phyloP scores from a whole-genome alignment of 2,329 filamentous ascomycete genomes.

The Nakataea oryzae region DNA sequence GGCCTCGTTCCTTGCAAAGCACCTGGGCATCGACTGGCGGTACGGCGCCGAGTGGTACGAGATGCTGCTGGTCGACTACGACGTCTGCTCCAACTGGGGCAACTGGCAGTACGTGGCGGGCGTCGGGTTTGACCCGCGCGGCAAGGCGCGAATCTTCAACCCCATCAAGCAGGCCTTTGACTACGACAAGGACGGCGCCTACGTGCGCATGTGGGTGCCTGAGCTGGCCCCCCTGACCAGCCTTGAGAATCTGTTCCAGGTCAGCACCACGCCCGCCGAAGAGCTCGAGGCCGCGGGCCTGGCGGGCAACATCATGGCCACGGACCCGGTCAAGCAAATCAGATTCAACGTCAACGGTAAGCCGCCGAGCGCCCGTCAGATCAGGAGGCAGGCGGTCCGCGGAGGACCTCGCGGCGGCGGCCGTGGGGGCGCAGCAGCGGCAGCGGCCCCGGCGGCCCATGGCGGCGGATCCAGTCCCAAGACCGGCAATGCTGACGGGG shows the following conservation, averaged over 20 bases:
- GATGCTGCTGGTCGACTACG: conserved; percentile 63
- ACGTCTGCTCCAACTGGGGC: conserved; percentile 66
- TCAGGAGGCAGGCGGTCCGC: conserved; percentile 10
- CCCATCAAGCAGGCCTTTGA: conserved; percentile 72
- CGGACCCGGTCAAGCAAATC: conserved; percentile 54
- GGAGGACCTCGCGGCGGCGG: neutral
- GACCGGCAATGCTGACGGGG: neutral
- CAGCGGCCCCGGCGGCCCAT: neutral
- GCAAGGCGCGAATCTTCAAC: conserved; percentile 66
- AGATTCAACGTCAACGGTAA: conserved; percentile 49
- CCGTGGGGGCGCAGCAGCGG: neutral
- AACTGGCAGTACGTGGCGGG: conserved; percentile 79
- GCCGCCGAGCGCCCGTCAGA: conserved; percentile 19
- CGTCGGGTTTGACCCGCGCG: conserved; percentile 68
- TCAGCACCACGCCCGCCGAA: conserved; percentile 51
- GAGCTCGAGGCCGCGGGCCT: conserved; percentile 48
- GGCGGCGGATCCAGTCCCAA: neutral
- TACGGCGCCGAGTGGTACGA: conserved; percentile 79
- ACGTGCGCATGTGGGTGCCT: conserved; percentile 63
- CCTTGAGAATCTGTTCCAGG: conserved; percentile 55
- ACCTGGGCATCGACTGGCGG: conserved; percentile 68
- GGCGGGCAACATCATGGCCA: conserved; percentile 51
- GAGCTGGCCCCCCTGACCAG: conserved; percentile 48
- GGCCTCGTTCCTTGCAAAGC: conserved; percentile 62
- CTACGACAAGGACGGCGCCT: conserved; percentile 60